These are phyloP conservation scores for Lanmaoa pseudosensibilis DNA, from an alignment of 768 basidiomycete species.

Conservation along the genomic window DNA sequence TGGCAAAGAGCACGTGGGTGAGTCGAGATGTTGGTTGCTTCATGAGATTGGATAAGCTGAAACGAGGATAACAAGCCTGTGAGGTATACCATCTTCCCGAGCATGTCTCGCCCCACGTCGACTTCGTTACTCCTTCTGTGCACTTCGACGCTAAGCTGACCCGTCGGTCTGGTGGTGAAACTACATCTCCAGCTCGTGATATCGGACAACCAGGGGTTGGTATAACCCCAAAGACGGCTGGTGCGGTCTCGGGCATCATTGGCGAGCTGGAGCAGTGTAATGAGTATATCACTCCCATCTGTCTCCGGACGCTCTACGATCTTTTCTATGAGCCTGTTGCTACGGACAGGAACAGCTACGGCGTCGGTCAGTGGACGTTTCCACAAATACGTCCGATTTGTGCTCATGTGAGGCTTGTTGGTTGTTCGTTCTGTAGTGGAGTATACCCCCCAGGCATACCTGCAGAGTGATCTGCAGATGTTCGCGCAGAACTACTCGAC, in stretches of 20 bases:
- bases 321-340: conserved; percentile 28
- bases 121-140: conserved; percentile 37
- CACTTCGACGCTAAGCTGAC: conserved; percentile 31
- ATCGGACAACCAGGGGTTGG: conserved; percentile 20
- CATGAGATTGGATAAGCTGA: background rate
- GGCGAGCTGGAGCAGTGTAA: conserved; percentile 23
- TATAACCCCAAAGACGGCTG: conserved; percentile 15
- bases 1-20: conserved; percentile 30
- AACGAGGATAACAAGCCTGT: conserved; percentile 22
- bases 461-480: conserved; percentile 33
- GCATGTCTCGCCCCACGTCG: conserved; percentile 33
- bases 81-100: conserved; percentile 35
- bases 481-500: conserved; percentile 28
- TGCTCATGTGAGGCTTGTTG: background rate
- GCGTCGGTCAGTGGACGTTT: conserved; percentile 26
- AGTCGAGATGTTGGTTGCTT: background rate
- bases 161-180: conserved; percentile 12
- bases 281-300: conserved; percentile 31
- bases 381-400: too few relatives aligned
- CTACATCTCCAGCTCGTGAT: background rate
- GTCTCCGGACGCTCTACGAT: conserved; percentile 30
- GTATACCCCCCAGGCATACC: conserved; percentile 34
- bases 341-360: conserved; percentile 32
- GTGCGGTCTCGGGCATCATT: conserved; percentile 10
- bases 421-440: conserved; percentile 27